Evolutionary conservation across 1,284 basidiomycete species (phyloP).

Genomic region (Calocybe gambosa): DNA sequence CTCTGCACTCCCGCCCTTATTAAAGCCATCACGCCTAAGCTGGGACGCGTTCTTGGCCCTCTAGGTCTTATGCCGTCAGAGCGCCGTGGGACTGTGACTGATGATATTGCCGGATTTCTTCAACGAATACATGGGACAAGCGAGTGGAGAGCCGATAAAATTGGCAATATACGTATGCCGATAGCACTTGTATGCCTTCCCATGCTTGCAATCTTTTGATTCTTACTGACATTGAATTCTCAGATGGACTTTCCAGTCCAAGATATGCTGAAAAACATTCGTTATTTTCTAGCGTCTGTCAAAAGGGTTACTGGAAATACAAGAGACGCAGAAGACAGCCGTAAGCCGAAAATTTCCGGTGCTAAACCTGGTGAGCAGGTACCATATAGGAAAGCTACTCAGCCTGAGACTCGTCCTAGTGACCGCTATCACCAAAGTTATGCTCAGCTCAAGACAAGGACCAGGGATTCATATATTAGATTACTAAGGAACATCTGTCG

Average conservation of each 20-base stretch:
- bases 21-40: constrained; percentile 68
- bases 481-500: constrained; percentile 25
- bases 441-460: constrained; percentile 81
- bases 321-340: constrained; percentile 34
- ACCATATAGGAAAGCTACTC: constrained; percentile 3
- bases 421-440: constrained; percentile 65
- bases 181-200: constrained; percentile 55
- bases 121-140: constrained; percentile 74
- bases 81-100: constrained; percentile 90
- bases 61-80: constrained; percentile 94
- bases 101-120: constrained; percentile 79
- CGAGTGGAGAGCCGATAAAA: constrained; percentile 91
- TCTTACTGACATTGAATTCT: neutral
- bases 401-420: constrained; percentile 34
- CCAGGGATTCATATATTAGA: constrained; percentile 77
- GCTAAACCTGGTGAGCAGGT: constrained; percentile 30
- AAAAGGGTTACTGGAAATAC: constrained; percentile 69
- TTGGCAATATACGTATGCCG: constrained; percentile 78
- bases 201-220: neutral
- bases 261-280: constrained; percentile 77
- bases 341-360: constrained; percentile 28
- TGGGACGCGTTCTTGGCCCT: constrained; percentile 89
- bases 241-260: constrained; percentile 71
- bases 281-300: constrained; percentile 74
- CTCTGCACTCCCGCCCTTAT: constrained; percentile 82